A percentile compares a stretch with the other conserved stretches of the same genome.
Conservation (phyloP, 1,284 basidiomycete species). For the Neolentinus lepideus region DNA sequence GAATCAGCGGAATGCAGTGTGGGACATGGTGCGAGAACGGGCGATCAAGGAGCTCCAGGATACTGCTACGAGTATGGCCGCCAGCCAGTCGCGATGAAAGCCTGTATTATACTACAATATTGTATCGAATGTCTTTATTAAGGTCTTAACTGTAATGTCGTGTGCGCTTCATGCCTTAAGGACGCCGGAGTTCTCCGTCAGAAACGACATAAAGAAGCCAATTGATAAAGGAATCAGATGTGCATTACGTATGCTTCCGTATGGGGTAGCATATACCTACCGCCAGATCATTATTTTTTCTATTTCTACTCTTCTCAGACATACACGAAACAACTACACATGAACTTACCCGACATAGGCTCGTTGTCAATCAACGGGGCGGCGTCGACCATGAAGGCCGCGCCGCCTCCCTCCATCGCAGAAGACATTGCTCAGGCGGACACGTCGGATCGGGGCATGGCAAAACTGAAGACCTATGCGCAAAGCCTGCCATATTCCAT, state of each 20-base stretch:
- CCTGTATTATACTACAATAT: not conserved
- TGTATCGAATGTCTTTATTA: too few species aligned
- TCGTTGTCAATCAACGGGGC: conserved; percentile 33
- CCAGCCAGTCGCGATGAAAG: not conserved
- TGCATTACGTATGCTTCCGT: not conserved
- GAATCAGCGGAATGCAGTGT: conserved; percentile 61
- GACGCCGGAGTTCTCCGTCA: not conserved
- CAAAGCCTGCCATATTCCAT: conserved; percentile 73
- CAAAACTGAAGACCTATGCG: conserved; percentile 55
- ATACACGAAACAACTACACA: conserved; percentile 16
- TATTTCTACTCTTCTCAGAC: conserved; percentile 5
- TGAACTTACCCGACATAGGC: conserved; percentile 43
- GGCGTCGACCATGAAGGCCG: not conserved
- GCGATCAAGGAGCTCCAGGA: conserved; percentile 70
- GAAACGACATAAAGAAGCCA: not conserved
- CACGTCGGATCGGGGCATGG: conserved; percentile 38
- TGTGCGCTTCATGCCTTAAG: too few species aligned
- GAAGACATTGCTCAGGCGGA: conserved; percentile 26
- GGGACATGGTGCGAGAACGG: conserved; percentile 65
- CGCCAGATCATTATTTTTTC: conserved; percentile 4
- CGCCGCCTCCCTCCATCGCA: conserved; percentile 17
- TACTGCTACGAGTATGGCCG: conserved; percentile 22
- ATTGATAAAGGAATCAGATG: not conserved
- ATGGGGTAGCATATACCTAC: not conserved
- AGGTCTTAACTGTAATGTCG: too few species aligned